These are phyloP conservation scores for Jatropha multifida DNA, from an alignment of 441 rosid genomes.

Conservation along the genomic window DNA sequence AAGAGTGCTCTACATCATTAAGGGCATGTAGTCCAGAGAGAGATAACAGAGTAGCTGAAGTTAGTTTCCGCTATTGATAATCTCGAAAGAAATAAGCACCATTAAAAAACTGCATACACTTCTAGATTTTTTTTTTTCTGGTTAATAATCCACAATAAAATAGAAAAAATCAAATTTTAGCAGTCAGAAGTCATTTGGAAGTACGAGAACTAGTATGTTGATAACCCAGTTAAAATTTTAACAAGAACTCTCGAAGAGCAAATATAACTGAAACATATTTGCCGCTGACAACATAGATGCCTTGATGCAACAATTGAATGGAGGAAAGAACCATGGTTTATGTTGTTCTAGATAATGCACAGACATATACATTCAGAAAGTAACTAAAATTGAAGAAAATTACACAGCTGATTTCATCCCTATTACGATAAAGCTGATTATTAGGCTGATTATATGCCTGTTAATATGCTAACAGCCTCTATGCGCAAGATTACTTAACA, in stretches of 20 bases:
- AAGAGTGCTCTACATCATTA: background rate
- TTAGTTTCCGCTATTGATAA: background rate
- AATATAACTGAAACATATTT: background rate
- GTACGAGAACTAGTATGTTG: background rate
- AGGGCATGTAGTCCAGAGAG: background rate
- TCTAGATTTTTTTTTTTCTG: background rate
- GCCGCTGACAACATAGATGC: too few relatives aligned
- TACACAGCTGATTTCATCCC: too few relatives aligned
- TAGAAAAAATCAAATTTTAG: background rate
- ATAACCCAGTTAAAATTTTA: background rate
- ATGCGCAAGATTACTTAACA: too few relatives aligned
- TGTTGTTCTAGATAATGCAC: too few relatives aligned
- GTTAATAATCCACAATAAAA: background rate
- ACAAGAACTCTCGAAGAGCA: background rate
- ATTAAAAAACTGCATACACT: background rate
- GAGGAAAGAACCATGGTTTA: too few relatives aligned
- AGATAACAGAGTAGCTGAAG: background rate
- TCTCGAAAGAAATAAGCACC: background rate
- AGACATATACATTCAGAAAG: too few relatives aligned
- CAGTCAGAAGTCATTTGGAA: background rate
- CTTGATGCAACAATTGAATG: too few relatives aligned
- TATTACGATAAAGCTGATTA: too few relatives aligned
- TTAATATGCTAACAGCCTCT: too few relatives aligned
- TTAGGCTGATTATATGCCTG: too few relatives aligned
- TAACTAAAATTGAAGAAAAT: too few relatives aligned